Percentiles rank a stretch among this genome's conserved stretches.
Conservation (phyloP, 75 land plant genomes). For the Cupressus sempervirens region DNA sequence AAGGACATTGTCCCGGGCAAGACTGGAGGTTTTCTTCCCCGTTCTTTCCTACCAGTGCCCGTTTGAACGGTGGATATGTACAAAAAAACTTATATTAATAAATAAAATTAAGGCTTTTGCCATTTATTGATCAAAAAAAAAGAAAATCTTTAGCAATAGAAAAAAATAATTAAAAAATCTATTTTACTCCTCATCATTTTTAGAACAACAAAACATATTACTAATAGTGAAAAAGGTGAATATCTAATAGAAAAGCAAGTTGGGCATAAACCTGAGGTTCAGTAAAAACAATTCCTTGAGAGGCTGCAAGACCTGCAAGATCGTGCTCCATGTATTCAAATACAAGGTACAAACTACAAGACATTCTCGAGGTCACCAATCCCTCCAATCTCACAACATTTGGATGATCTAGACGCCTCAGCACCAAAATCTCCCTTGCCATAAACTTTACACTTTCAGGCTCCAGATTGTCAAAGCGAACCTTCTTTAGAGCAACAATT, state of each 20-base stretch:
- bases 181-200: neutral
- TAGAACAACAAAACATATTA: neutral
- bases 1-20: too few species aligned
- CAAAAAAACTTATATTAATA: too few species aligned
- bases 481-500: constrained; percentile 83
- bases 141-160: too few species aligned
- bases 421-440: constrained; percentile 82
- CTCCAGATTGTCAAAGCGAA: constrained; percentile 81
- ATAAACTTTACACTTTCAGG: constrained; percentile 91
- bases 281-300: constrained; percentile 64
- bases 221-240: neutral
- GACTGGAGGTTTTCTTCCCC: too few species aligned
- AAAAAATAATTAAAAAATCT: too few species aligned
- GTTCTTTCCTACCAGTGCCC: too few species aligned
- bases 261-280: constrained; percentile 63
- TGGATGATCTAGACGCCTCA: constrained; percentile 83
- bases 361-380: constrained; percentile 70
- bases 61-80: too few species aligned
- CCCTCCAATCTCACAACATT: constrained; percentile 87
- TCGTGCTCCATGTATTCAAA: constrained; percentile 94
- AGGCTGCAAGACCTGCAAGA: constrained; percentile 73
- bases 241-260: neutral
- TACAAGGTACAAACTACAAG: constrained; percentile 75
- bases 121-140: too few species aligned
- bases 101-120: too few species aligned